These are phyloP conservation scores for Pythium rhizo-oryzae DNA, from an alignment of 352 stramenopile genomes.

Conservation along the genomic window DNA sequence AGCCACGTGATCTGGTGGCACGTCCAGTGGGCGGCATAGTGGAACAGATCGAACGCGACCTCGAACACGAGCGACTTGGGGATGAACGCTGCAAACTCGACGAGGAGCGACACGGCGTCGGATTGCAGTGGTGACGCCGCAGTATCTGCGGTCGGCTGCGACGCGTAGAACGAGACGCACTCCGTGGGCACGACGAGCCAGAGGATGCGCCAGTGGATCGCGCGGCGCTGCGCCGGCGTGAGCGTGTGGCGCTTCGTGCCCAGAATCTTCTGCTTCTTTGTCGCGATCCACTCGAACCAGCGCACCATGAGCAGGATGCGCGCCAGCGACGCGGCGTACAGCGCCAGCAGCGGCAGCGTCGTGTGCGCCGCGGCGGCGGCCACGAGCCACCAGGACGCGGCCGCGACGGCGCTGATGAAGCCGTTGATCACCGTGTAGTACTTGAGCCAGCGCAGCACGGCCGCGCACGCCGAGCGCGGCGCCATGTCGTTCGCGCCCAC, in stretches of 20 bases:
- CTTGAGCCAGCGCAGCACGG: slow-evolving; percentile 58
- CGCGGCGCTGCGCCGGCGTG: slow-evolving; percentile 38
- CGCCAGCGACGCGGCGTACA: slow-evolving; percentile 52
- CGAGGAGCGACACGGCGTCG: slow-evolving; percentile 29
- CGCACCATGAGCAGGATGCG: slow-evolving; percentile 63
- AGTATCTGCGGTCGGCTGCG: slow-evolving; percentile 16
- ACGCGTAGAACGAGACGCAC: slow-evolving; percentile 63
- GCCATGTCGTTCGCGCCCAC: neutral
- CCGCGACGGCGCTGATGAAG: slow-evolving; percentile 70
- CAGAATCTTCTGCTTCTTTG: slow-evolving; percentile 68
- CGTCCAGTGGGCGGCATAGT: slow-evolving; percentile 77
- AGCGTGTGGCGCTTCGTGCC: slow-evolving; percentile 56
- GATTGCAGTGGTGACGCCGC: neutral
- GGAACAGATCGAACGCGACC: slow-evolving; percentile 85
- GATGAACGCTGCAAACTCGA: slow-evolving; percentile 67
- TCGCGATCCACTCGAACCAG: slow-evolving; percentile 87
- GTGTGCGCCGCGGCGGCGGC: neutral
- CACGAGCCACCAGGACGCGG: slow-evolving; percentile 36
- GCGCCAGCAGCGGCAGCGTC: slow-evolving; percentile 13
- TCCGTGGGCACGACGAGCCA: slow-evolving; percentile 74
- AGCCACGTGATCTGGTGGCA: slow-evolving; percentile 72
- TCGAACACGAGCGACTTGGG: slow-evolving; percentile 87
- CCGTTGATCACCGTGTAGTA: slow-evolving; percentile 85
- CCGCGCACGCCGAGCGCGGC: neutral
- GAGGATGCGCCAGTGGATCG: slow-evolving; percentile 66